A percentile compares a stretch with the other conserved stretches of the same genome.
phyloP scores from a whole-genome alignment of 164 flowering plant species.

The Aristolochia fimbriata region DNA sequence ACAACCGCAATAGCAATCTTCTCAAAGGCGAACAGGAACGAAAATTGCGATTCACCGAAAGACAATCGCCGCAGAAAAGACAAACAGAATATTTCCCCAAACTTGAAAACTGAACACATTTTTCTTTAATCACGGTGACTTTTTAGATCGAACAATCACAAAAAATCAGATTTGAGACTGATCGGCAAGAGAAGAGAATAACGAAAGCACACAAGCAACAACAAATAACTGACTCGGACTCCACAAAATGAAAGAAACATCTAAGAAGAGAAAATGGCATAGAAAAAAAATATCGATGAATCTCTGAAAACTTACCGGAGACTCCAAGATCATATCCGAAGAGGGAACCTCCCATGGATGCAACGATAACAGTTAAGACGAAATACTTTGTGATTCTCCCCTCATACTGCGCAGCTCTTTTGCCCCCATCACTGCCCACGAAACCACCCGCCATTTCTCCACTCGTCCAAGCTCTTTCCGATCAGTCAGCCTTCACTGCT shows the following conservation, averaged over 20 bases:
- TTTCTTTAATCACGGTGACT: no score
- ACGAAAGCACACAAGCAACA: neutral
- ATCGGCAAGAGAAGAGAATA: no score
- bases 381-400: conserved; percentile 57
- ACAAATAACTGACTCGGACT: neutral
- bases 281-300: no score
- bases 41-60: no score
- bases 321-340: conserved; percentile 97
- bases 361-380: conserved; percentile 59
- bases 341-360: conserved; percentile 83
- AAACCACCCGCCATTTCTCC: conserved; percentile 67
- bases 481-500: neutral
- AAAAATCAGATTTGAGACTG: no score
- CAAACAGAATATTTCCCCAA: no score
- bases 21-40: no score
- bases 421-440: conserved; percentile 21
- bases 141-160: no score
- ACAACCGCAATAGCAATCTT: no score
- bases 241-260: neutral
- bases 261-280: neutral
- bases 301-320: conserved; percentile 42
- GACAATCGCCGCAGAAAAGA: no score
- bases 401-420: conserved; percentile 68
- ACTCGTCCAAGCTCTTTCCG: conserved; percentile 1
- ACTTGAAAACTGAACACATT: no score